Evolutionary conservation across 495 filamentous ascomycete species (phyloP), one percentile per base, ranked within the genome.

Genomic region (Penicillium macrosclerotiorum): DNA sequence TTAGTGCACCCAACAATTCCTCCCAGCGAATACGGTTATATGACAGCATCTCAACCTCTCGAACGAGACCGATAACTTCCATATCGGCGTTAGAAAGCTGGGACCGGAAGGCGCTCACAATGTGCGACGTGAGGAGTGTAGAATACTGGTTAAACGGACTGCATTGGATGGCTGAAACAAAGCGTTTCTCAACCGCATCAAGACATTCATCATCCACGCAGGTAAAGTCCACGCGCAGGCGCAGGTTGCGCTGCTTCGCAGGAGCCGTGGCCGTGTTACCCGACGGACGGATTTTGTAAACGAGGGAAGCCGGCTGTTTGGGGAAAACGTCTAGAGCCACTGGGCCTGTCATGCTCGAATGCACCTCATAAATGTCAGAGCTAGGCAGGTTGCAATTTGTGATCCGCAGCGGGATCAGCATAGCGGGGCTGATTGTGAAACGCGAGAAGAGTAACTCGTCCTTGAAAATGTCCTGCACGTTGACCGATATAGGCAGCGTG

Each of bases 381-480:
- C 74, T 77, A 4, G 87, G 64, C 5, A 98, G 79, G 42, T 74
- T 76, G 57, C 86, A 86, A 43, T 77, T 79, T 23, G 85, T 71
- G 18, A 98, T 69, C 25, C 88, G 78, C 7, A 96, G 65, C 1
- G 93, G 93, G 37, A 85, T 79, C 40, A 77, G 55, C 46, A 69
- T 85, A 3, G 89, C 83, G 4, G 91, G 86, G 22, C 85, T 87
- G 30, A 98, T 81, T 12, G 86, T 93, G 60, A 98, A 97, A 37
- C 83, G 82, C 0, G 92, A 96, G 54, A 92, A 93, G 0, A 97
- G 76, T 1, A 82, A 72, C 22, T 82, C 68, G 39, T 87, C 77
- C 62, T 94, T 94, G 75, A 99, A 99, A 27, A 89, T 81, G 53
- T 99, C 94, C 55, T 96, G 90, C 29, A 99, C 92, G 51, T 97